Conservation (phyloP, 208 protist species). For the Acanthamoeba sp. region DNA sequence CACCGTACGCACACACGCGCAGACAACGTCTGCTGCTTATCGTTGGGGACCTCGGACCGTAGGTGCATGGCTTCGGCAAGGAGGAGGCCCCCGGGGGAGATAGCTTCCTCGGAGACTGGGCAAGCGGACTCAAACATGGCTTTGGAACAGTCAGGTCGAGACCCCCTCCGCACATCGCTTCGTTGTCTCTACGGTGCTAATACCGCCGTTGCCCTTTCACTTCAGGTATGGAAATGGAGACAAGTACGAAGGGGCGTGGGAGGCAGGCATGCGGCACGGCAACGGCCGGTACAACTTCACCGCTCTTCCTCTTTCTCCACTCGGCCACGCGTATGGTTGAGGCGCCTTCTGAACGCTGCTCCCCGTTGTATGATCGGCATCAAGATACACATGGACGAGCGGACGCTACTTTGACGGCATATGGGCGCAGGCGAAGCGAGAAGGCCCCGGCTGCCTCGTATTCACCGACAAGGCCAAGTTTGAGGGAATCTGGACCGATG, state of each 20-base stretch:
- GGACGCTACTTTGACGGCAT: slow-evolving; percentile 45
- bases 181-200: no score
- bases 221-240: slow-evolving; percentile 40
- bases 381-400: slow-evolving; percentile 46
- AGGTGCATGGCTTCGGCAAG: slow-evolving; percentile 24
- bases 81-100: not conserved
- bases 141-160: slow-evolving; percentile 24
- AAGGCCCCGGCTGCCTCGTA: slow-evolving; percentile 3
- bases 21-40: not conserved
- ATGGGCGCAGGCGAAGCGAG: slow-evolving; percentile 5
- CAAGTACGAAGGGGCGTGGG: slow-evolving; percentile 37
- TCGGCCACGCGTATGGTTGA: not conserved
- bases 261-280: not conserved
- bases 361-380: no score
- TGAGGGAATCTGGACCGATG: not conserved
- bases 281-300: slow-evolving; percentile 48
- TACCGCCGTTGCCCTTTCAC: not conserved
- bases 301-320: not conserved
- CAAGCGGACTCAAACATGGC: not conserved
- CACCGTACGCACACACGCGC: not conserved
- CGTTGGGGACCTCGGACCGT: no score
- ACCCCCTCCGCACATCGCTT: no score
- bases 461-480: slow-evolving; percentile 27
- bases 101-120: slow-evolving; percentile 33
- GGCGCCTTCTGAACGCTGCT: not conserved